Percentiles rank a stretch among this genome's conserved stretches.
phyloP scores from a whole-genome alignment of 140 eudicot genomes.

The Anethum foeniculum region DNA sequence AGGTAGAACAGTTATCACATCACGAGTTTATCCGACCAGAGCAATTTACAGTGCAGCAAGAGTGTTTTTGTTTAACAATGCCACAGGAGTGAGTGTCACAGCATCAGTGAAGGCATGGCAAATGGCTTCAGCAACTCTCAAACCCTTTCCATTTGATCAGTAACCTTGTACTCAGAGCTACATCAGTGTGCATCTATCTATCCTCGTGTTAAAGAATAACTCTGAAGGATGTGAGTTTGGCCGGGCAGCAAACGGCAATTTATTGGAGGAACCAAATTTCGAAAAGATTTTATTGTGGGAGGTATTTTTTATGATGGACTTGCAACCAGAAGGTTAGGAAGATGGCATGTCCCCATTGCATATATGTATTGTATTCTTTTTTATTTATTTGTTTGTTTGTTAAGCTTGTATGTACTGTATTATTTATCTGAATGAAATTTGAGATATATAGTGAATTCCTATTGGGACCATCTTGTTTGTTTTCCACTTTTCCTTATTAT shows the following conservation, averaged over 20 bases:
- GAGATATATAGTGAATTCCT: not conserved
- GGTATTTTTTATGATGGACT: not conserved
- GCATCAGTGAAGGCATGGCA: constrained; percentile 60
- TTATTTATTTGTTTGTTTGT: too few species aligned
- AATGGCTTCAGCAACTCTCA: constrained; percentile 43
- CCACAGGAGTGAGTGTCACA: constrained; percentile 42
- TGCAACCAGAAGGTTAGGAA: not conserved
- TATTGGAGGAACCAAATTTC: not conserved
- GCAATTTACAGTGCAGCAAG: constrained; percentile 46
- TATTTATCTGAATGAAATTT: not conserved
- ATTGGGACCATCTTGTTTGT: not conserved
- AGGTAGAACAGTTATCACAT: constrained; percentile 62
- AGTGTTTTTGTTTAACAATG: constrained; percentile 62
- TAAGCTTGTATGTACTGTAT: not conserved
- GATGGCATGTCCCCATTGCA: not conserved
- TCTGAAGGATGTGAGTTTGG: not conserved
- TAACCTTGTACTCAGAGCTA: not conserved
- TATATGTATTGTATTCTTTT: not conserved
- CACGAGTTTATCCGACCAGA: constrained; percentile 66
- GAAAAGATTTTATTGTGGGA: not conserved
- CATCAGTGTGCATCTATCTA: not conserved
- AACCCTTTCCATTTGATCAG: constrained; percentile 29
- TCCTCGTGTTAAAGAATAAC: not conserved
- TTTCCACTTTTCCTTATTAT: not conserved
- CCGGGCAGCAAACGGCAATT: not conserved